These are phyloP conservation scores for Boletus vinaceobasis DNA, from an alignment of 768 basidiomycete genomes.

Conservation along the genomic window DNA sequence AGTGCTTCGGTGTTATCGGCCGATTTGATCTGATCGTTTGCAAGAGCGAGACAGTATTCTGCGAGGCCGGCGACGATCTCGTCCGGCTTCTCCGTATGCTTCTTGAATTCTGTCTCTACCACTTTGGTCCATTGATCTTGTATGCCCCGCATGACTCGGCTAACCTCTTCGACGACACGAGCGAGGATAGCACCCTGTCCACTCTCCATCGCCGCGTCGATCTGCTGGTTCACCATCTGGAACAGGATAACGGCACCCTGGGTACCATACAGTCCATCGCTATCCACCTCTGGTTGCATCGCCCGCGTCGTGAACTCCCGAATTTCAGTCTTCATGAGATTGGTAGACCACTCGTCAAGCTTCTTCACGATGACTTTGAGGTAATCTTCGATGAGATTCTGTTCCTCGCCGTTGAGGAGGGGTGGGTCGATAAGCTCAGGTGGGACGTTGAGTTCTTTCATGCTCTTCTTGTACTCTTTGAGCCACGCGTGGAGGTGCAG, in stretches of 20 bases:
- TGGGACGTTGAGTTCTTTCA: conserved; percentile 89
- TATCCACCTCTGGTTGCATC: conserved; percentile 84
- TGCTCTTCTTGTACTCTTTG: conserved; percentile 91
- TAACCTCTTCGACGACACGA: conserved; percentile 82
- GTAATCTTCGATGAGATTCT: conserved; percentile 92
- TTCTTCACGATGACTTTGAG: conserved; percentile 89
- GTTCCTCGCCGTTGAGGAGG: conserved; percentile 92
- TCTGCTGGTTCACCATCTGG: conserved; percentile 97
- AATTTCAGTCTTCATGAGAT: conserved; percentile 89
- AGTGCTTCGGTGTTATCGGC: conserved; percentile 92
- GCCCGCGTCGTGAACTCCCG: conserved; percentile 79
- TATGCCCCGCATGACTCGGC: conserved; percentile 83
- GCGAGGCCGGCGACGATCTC: conserved; percentile 85
- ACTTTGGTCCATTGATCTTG: conserved; percentile 87
- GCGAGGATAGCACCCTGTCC: conserved; percentile 92
- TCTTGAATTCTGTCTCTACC: conserved; percentile 82
- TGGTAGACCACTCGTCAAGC: conserved; percentile 94
- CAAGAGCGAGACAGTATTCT: conserved; percentile 94
- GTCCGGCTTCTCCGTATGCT: conserved; percentile 83
- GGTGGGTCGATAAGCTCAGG: conserved; percentile 82
- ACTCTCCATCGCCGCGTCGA: conserved; percentile 92
- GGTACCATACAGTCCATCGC: conserved; percentile 85
- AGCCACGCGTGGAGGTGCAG: conserved; percentile 89
- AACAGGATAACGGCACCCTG: conserved; percentile 94
- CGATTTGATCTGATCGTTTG: conserved; percentile 96